phyloP scores from a whole-genome alignment of 768 basidiomycete genomes.

The Mycena filopes region DNA sequence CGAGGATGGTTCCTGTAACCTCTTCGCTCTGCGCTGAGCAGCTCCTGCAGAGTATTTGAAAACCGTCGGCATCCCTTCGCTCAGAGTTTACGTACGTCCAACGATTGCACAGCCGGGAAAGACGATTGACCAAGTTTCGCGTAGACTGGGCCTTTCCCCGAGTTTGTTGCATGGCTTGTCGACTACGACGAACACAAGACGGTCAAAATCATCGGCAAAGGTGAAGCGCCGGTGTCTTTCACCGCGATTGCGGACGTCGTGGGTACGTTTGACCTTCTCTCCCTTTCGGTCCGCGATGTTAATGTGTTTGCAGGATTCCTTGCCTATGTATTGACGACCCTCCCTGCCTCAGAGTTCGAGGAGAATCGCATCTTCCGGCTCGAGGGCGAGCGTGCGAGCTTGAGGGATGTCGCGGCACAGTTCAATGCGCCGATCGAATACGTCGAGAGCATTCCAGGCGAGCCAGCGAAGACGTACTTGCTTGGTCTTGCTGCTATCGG shows the following conservation, averaged over 20 bases:
- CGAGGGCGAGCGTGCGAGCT: constrained; percentile 45
- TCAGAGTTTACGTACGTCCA: constrained; percentile 45
- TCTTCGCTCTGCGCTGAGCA: constrained; percentile 1
- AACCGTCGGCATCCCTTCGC: constrained; percentile 42
- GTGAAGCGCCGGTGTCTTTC: constrained; percentile 32
- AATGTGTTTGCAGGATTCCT: constrained; percentile 44
- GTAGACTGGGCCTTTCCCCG: constrained; percentile 41
- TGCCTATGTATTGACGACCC: constrained; percentile 46
- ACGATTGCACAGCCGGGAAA: no score
- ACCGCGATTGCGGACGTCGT: constrained; percentile 41
- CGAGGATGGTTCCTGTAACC: constrained; percentile 15
- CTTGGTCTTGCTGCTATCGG: no score
- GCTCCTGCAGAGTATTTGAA: constrained; percentile 45
- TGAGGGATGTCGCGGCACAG: constrained; percentile 38
- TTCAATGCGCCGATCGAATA: constrained; percentile 33
- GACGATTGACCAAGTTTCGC: no score
- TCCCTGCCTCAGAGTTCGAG: constrained; percentile 31
- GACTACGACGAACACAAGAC: constrained; percentile 41
- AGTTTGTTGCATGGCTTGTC: constrained; percentile 37
- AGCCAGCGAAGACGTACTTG: no score
- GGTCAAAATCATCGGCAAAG: constrained; percentile 44
- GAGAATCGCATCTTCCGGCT: constrained; percentile 40
- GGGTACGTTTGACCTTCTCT: constrained; percentile 29
- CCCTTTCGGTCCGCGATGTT: no score
- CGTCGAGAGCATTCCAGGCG: neutral